Evolutionary conservation across 192 early-diverging fungal species (phyloP), one percentile per base, ranked within the genome.

Genomic region (Coemansia sp.): DNA sequence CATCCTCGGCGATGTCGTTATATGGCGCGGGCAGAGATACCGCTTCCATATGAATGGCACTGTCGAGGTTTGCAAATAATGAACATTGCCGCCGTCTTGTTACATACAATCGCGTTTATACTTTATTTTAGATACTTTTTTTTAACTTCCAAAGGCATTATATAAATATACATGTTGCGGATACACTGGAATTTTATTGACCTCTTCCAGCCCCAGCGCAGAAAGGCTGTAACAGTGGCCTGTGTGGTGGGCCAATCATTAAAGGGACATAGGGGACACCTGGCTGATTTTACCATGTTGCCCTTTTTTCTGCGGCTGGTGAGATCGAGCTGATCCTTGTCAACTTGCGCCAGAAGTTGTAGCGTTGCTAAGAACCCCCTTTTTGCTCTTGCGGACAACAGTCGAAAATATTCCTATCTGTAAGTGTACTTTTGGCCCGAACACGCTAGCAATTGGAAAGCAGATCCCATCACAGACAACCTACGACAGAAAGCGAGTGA

Each of bases 11-110:
- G 86, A 87, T 52, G 87, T 85, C 6, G 91, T 98, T 7, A 85
- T 88, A 27, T 98, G 96, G 96, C 87, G 96, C 16, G 93, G 93
- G 24, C 85, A 83, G 41, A 68, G 68, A n/a, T 94, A 86, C 56
- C 56, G 73, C 47, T 71, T 93, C 49, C 64, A 80, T 24, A 56
- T 83, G 21, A 83, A 86, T 51, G 90, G 90, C 18, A 90, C 91
- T 7, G 91, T 88, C 10, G 32, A 69, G n/a, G 64, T 69, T 7
- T 28, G 64, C 27, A 62, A 55, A 49, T 68, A 55, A 49, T 68
- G 48, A 26, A 30, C 4, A 12, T 38, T 38, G 34, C 34, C 34
- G 10, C 10, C 10, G 10, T 38, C 34, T 9, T 38, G 8, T 38
- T 26, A 24, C 25, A 48, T 27, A 49, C 50, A 54, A 3, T 14